A percentile compares a stretch with the other conserved stretches of the same genome.
Conservation (phyloP, 2,329 filamentous ascomycete genomes). For the Calonectria fujianensis region DNA sequence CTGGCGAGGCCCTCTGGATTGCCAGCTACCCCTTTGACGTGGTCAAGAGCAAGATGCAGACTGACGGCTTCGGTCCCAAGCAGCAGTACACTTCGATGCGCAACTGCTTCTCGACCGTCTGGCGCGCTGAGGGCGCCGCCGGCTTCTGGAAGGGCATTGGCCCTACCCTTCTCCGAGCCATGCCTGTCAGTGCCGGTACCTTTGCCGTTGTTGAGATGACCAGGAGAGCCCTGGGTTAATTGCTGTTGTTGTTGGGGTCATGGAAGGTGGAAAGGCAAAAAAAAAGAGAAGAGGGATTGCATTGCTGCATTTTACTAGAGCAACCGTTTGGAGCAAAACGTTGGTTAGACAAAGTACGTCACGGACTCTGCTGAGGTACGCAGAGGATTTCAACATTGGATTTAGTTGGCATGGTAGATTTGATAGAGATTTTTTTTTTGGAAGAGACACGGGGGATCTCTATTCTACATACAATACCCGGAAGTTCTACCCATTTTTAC, state of each 20-base stretch:
- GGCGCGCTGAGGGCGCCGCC: conserved; percentile 81
- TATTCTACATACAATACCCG: conserved; percentile 47
- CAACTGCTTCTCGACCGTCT: conserved; percentile 92
- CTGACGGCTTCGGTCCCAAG: conserved; percentile 86
- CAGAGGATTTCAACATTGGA: conserved; percentile 45
- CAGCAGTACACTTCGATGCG: conserved; percentile 88
- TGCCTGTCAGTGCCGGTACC: conserved; percentile 98
- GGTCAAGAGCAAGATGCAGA: conserved; percentile 99
- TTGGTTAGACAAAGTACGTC: conserved; percentile 38
- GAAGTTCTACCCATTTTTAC: conserved; percentile 51
- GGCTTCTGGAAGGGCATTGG: conserved; percentile 98
- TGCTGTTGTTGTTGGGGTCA: conserved; percentile 4
- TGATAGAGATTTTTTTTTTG: conserved; percentile 27
- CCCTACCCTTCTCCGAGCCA: conserved; percentile 92
- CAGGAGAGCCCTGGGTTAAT: conserved; percentile 75
- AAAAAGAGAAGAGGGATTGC: conserved; percentile 1
- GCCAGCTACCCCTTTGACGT: conserved; percentile 97
- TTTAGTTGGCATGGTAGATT: conserved; percentile 33
- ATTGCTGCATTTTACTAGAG: conserved; percentile 1
- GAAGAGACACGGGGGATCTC: conserved; percentile 29
- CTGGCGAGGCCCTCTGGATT: conserved; percentile 95
- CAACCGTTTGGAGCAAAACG: conserved; percentile 20
- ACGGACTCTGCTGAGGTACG: conserved; percentile 34
- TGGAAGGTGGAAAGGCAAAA: conserved; percentile 22
- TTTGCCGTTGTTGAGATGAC: conserved; percentile 88